Evolutionary conservation across 306 rosid species (phyloP), one percentile per base, ranked within the genome.

Genomic region (Begonia loranthoides): DNA sequence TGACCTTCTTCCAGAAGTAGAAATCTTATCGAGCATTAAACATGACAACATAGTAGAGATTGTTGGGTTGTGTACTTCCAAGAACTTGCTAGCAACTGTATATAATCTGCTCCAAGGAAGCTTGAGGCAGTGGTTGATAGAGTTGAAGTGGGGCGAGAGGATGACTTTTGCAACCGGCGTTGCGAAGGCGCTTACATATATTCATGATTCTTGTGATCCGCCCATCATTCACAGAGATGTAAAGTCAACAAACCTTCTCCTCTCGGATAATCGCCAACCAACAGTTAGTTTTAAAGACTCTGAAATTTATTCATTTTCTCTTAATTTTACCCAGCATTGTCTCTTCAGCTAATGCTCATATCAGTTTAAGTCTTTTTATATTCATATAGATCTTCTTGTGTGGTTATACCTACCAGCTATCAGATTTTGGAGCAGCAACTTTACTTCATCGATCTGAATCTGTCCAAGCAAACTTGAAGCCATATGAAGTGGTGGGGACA

Each of bases 211-310:
- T 67, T 69, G 69, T 51, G 41, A 49, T 45, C 76, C 76, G 63
- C 68, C 71, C 15, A 52, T 75, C 60, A 47, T 70, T 56, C 81
- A 75, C 48, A 60, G 77, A 63, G 73, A 67, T 52, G 65, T 71
- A 22, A 75, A 75, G 44, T 75, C 80, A 17, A 65, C 67, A 13
- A 75, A 75, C 69, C 70, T 75, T 61, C 74, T 70, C 66, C 73
- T 75, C 57, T 62, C 70, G 36, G 63, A 63, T 6, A 55, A 63
- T 50, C 70, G 41, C 7, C 57, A 67, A 50, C 74, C 80, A 4
- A 66, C 63, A 39, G 76, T 66, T 54, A 70, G 80, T 66, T 43
- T 12, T 52, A 24, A 45, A 33, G 34, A 9, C 34, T 49, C 1
- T 38, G 10, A 48, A 49, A 8, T 34, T 19, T 15, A 41, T 17